Evolutionary conservation across 129 eudicot species (phyloP).

Genomic region (Solidago caesia): DNA sequence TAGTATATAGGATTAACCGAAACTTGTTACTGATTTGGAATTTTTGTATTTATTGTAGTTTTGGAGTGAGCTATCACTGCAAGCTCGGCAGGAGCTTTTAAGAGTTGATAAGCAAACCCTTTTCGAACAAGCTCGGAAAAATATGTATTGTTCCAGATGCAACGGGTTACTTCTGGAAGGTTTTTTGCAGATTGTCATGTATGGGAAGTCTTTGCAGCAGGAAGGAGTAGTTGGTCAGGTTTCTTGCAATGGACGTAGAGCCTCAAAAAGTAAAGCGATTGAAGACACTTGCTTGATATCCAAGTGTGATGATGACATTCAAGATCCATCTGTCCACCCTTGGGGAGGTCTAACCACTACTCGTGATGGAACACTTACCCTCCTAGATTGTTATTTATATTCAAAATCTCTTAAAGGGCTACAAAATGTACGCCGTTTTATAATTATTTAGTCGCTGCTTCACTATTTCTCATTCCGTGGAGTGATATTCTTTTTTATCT

Average conservation of each 20-base stretch:
- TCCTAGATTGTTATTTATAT: constrained; percentile 77
- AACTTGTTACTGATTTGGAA: constrained; percentile 22
- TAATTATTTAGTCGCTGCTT: constrained; percentile 11
- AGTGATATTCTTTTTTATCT: constrained; percentile 79
- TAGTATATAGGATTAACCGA: constrained; percentile 11
- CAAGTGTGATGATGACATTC: constrained; percentile 69
- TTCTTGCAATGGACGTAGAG: constrained; percentile 38
- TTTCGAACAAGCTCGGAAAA: constrained; percentile 96
- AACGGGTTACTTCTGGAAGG: constrained; percentile 91
- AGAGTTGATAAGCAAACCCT: constrained; percentile 83
- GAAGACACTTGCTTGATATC: constrained; percentile 37
- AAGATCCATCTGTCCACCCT: constrained; percentile 95
- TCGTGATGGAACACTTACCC: constrained; percentile 81
- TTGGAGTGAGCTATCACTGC: constrained; percentile 82
- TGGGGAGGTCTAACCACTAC: constrained; percentile 95
- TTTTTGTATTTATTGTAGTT: constrained; percentile 55
- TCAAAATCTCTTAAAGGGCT: constrained; percentile 86
- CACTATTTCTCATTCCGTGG: constrained; percentile 11
- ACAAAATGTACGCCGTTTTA: constrained; percentile 58
- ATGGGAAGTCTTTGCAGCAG: constrained; percentile 87
- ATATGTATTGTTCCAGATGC: constrained; percentile 96
- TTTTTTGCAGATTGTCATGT: constrained; percentile 84
- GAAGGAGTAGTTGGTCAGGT: constrained; percentile 55
- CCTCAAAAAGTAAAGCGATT: constrained; percentile 39
- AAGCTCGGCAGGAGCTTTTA: constrained; percentile 80